Evolutionary conservation across 768 basidiomycete genomes (phyloP).

Genomic region (Hygrocybe punicea): DNA sequence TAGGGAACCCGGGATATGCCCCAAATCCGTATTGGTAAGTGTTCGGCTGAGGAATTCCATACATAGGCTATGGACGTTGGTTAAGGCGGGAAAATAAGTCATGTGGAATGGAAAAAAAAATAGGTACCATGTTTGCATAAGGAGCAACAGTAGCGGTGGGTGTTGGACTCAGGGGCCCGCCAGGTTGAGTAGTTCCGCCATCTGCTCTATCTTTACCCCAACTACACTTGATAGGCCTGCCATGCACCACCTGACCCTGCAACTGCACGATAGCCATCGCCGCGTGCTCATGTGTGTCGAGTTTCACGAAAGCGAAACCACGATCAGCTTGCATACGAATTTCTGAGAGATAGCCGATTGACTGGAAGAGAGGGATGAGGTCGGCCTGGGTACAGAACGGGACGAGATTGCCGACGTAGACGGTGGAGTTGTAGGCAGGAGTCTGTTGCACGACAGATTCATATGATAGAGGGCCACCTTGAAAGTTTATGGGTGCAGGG

Average conservation of each 20-base stretch:
- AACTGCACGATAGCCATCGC: conserved; percentile 97
- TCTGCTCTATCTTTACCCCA: conserved; percentile 97
- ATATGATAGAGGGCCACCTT: conserved; percentile 84
- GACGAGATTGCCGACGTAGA: conserved; percentile 98
- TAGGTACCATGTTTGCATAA: conserved; percentile 75
- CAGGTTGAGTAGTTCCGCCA: conserved; percentile 54
- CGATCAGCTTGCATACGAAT: conserved; percentile 99
- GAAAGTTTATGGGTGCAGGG: conserved; percentile 88
- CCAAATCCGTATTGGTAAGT: conserved; percentile 78
- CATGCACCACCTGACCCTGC: conserved; percentile 96
- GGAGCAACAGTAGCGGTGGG: conserved; percentile 51
- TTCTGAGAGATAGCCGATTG: conserved; percentile 97
- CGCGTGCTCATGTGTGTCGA: conserved; percentile 97
- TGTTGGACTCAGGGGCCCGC: conserved; percentile 56
- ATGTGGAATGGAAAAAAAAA: background rate
- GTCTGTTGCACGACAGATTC: conserved; percentile 94
- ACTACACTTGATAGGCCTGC: conserved; percentile 94
- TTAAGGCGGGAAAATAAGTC: conserved; percentile 4
- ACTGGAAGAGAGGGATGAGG: conserved; percentile 96
- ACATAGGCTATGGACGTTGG: conserved; percentile 62
- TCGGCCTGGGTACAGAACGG: conserved; percentile 97
- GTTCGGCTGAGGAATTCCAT: conserved; percentile 82
- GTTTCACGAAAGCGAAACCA: conserved; percentile 97
- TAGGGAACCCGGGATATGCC: conserved; percentile 69
- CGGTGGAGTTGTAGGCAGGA: conserved; percentile 89